Percentiles rank a stretch among this genome's conserved stretches.
Evolutionary conservation across 495 filamentous ascomycete genomes (phyloP).

Genomic region (Pyrenopolyporus hunteri): DNA sequence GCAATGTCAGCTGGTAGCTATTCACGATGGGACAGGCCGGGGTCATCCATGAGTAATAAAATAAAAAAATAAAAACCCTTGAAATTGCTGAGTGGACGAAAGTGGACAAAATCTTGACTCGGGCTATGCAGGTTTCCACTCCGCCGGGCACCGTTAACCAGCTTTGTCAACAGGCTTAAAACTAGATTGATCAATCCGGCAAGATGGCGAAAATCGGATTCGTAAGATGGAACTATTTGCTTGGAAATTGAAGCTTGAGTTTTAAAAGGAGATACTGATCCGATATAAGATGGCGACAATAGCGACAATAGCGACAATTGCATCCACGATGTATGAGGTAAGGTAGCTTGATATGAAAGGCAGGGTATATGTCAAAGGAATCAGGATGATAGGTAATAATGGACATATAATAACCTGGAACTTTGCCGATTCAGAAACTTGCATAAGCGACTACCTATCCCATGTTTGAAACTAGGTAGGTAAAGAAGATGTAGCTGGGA

Average conservation of each 20-base stretch:
- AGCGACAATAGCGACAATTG: slow-evolving; percentile 5
- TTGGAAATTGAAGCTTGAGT: background rate
- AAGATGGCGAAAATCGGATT: slow-evolving; percentile 5
- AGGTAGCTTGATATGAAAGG: background rate
- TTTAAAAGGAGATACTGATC: background rate
- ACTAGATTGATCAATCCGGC: slow-evolving; percentile 14
- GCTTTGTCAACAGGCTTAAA: slow-evolving; percentile 1
- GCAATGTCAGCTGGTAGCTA: slow-evolving; percentile 34
- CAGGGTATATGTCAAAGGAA: slow-evolving; percentile 6
- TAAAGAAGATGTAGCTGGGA: slow-evolving; percentile 13
- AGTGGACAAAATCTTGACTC: slow-evolving; percentile 36
- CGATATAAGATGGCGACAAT: slow-evolving; percentile 7
- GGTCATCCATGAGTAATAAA: slow-evolving; percentile 34
- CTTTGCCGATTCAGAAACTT: slow-evolving; percentile 33
- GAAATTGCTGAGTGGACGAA: slow-evolving; percentile 17
- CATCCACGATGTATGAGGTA: background rate
- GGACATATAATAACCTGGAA: slow-evolving; percentile 13
- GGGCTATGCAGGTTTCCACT: slow-evolving; percentile 31
- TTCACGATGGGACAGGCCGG: slow-evolving; percentile 34
- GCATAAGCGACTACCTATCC: slow-evolving; percentile 31
- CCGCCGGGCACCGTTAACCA: slow-evolving; percentile 16
- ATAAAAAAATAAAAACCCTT: slow-evolving; percentile 15
- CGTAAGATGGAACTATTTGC: slow-evolving; percentile 3
- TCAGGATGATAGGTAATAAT: slow-evolving; percentile 24
- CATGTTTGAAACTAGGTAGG: slow-evolving; percentile 9